Percentiles rank a stretch among this genome's conserved stretches.
Evolutionary conservation across 1,139 yeast species (phyloP).

Genomic region (Taphrina betulina): DNA sequence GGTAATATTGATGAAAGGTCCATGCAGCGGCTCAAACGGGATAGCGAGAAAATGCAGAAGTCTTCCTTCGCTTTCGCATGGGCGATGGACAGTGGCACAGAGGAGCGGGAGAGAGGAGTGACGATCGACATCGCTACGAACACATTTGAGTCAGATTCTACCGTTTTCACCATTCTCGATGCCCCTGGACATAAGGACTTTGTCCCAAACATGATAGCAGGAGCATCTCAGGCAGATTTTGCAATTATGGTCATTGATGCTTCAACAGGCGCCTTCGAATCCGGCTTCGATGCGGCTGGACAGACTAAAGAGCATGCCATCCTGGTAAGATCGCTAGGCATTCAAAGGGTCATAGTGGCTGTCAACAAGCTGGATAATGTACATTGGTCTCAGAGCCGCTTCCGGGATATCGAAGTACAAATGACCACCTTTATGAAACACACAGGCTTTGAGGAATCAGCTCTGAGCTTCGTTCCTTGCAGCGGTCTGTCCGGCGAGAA

Average conservation of each 20-base stretch:
- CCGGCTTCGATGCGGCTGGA: slow-evolving; percentile 82
- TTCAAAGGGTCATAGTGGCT: slow-evolving; percentile 70
- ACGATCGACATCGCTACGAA: slow-evolving; percentile 91
- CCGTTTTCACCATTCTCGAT: slow-evolving; percentile 82
- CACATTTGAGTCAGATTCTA: slow-evolving; percentile 64
- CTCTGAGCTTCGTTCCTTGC: slow-evolving; percentile 71
- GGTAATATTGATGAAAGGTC: slow-evolving; percentile 78
- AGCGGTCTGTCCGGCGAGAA: slow-evolving; percentile 85
- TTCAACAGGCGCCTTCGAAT: slow-evolving; percentile 79
- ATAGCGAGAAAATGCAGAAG: slow-evolving; percentile 80
- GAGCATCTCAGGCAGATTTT: slow-evolving; percentile 78
- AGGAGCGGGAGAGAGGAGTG: slow-evolving; percentile 80
- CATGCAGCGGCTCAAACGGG: slow-evolving; percentile 72
- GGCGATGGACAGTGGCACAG: slow-evolving; percentile 94
- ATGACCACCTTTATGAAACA: slow-evolving; percentile 61
- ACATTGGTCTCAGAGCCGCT: slow-evolving; percentile 68
- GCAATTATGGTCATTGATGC: slow-evolving; percentile 77
- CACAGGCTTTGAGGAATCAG: slow-evolving; percentile 57
- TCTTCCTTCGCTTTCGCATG: slow-evolving; percentile 95
- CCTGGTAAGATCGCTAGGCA: slow-evolving; percentile 77
- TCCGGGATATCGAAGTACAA: slow-evolving; percentile 59
- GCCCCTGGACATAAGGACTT: slow-evolving; percentile 98
- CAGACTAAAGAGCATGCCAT: slow-evolving; percentile 93
- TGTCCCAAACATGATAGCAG: slow-evolving; percentile 98
- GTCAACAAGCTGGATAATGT: slow-evolving; percentile 83